Percentiles rank a stretch among this genome's conserved stretches.
Conservation (phyloP, 208 protist species). For the Tritrichomonas musculus region DNA sequence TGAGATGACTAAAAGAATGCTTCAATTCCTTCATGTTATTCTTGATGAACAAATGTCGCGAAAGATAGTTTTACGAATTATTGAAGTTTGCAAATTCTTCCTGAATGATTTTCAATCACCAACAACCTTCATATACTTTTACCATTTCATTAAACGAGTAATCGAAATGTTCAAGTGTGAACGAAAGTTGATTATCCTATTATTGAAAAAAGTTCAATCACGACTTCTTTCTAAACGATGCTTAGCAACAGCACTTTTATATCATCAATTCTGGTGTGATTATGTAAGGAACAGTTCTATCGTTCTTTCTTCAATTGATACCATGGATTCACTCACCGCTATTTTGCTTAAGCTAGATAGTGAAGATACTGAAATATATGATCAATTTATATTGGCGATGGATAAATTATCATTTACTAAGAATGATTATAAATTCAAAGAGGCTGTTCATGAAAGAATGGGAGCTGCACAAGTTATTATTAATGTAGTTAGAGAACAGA, state of each 20-base stretch:
- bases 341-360: background rate
- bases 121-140: too few species aligned
- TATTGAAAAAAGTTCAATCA: too few species aligned
- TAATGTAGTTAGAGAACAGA: background rate
- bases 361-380: background rate
- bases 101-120: too few species aligned
- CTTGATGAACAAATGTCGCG: background rate
- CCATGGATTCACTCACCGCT: background rate
- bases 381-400: background rate
- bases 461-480: background rate
- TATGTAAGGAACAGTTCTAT: background rate
- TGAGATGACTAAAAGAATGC: background rate
- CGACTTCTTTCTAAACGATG: background rate
- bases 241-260: background rate
- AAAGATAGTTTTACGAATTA: too few species aligned
- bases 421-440: background rate
- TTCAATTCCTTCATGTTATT: background rate
- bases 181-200: too few species aligned
- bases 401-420: background rate
- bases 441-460: background rate
- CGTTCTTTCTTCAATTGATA: background rate
- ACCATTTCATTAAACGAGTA: too few species aligned
- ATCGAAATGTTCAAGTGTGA: too few species aligned
- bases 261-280: background rate
- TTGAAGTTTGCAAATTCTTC: background rate